Conservation (phyloP, 352 stramenopile species). For the Phytophthora parvispora region DNA sequence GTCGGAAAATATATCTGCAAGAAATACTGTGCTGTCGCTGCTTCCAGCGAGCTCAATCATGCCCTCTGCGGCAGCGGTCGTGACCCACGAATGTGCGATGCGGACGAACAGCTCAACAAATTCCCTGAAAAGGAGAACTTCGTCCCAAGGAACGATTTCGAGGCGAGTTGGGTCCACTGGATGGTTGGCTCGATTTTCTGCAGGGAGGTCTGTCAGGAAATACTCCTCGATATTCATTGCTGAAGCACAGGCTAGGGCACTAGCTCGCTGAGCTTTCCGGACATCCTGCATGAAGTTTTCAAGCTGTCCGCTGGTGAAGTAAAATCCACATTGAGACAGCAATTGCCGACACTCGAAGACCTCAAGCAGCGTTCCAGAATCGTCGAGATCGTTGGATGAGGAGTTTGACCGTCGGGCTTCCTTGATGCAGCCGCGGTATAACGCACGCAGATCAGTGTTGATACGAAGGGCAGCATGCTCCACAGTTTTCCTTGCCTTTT, state of each 20-base stretch:
- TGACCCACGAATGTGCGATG: slow-evolving; percentile 45
- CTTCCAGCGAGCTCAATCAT: slow-evolving; percentile 8
- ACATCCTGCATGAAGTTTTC: slow-evolving; percentile 47
- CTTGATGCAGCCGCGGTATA: slow-evolving; percentile 69
- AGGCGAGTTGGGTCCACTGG: slow-evolving; percentile 29
- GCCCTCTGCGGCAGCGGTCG: slow-evolving; percentile 14
- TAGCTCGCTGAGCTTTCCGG: slow-evolving; percentile 47
- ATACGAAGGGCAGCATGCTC: slow-evolving; percentile 64
- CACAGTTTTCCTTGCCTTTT: slow-evolving; percentile 59
- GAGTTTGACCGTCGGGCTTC: slow-evolving; percentile 20
- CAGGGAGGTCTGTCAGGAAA: slow-evolving; percentile 22
- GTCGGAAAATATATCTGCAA: slow-evolving; percentile 53
- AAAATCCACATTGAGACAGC: slow-evolving; percentile 54
- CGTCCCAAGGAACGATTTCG: slow-evolving; percentile 44
- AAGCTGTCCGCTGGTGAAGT: slow-evolving; percentile 49
- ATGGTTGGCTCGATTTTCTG: slow-evolving; percentile 29
- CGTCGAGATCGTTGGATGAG: slow-evolving; percentile 15
- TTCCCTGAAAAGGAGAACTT: slow-evolving; percentile 65
- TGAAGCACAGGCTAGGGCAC: slow-evolving; percentile 24
- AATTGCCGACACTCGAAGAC: slow-evolving; percentile 61
- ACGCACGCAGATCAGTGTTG: slow-evolving; percentile 67
- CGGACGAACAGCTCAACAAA: slow-evolving; percentile 80
- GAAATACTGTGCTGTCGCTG: slow-evolving; percentile 13
- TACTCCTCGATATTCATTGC: slow-evolving; percentile 15
- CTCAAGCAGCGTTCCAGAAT: slow-evolving; percentile 51